These are phyloP conservation scores for Scedosporium dehoogii DNA, from an alignment of 2,329 filamentous ascomycete genomes.

Conservation along the genomic window DNA sequence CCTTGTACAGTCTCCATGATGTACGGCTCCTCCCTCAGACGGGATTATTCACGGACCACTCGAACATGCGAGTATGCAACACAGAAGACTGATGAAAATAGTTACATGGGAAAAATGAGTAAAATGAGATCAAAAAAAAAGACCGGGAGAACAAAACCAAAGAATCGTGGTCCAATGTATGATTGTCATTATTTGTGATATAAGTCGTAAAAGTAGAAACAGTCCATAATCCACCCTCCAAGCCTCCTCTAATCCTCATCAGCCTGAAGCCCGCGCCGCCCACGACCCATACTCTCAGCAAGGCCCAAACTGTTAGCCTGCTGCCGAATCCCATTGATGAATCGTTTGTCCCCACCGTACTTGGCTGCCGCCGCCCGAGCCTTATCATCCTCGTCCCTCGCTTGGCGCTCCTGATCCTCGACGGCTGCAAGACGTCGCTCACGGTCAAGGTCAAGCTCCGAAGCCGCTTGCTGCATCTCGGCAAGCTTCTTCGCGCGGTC, in stretches of 20 bases:
- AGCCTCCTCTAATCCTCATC: conserved; percentile 27
- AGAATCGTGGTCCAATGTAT: background rate
- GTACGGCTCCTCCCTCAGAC: too few species aligned
- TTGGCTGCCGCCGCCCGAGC: conserved; percentile 48
- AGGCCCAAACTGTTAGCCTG: conserved; percentile 43
- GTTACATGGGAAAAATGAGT: too few species aligned
- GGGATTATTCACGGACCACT: too few species aligned
- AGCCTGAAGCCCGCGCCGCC: conserved; percentile 31
- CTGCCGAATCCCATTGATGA: conserved; percentile 53
- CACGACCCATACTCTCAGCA: conserved; percentile 40
- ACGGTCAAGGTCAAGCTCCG: conserved; percentile 60
- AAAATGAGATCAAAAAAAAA: background rate
- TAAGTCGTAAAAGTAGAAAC: background rate
- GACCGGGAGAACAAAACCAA: background rate
- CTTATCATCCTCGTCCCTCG: conserved; percentile 56
- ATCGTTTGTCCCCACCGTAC: conserved; percentile 54
- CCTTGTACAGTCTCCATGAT: too few species aligned
- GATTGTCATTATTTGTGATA: too few species aligned
- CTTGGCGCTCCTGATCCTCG: conserved; percentile 52
- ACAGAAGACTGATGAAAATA: too few species aligned
- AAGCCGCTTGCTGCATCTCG: conserved; percentile 63
- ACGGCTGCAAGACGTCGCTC: conserved; percentile 57
- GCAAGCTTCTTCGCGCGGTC: conserved; percentile 59
- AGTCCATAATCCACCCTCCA: background rate
- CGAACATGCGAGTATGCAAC: too few species aligned